A percentile compares a stretch with the other conserved stretches of the same genome.
These are phyloP conservation scores for Talaromyces nanjingensis DNA, from an alignment of 495 filamentous ascomycete species.

Conservation along the genomic window DNA sequence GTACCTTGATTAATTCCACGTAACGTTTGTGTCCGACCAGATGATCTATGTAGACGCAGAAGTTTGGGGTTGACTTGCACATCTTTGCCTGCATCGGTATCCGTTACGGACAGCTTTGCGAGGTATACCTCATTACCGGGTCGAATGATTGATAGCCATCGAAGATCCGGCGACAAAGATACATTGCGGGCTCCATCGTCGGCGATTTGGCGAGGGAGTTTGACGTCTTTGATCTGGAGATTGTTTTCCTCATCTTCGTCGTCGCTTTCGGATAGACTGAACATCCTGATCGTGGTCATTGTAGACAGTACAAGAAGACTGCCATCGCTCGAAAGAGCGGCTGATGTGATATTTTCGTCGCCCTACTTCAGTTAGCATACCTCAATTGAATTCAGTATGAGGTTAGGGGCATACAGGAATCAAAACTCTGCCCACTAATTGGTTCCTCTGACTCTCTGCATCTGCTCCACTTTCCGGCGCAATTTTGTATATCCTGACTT, in stretches of 20 bases:
- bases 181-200: slow-evolving; percentile 59
- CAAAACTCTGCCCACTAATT: slow-evolving; percentile 63
- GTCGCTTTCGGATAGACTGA: slow-evolving; percentile 43
- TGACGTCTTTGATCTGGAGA: slow-evolving; percentile 64
- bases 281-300: slow-evolving; percentile 68
- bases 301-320: slow-evolving; percentile 73
- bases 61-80: slow-evolving; percentile 39
- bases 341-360: slow-evolving; percentile 83
- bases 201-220: slow-evolving; percentile 40
- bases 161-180: slow-evolving; percentile 42
- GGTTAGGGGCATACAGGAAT: slow-evolving; percentile 39
- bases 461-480: slow-evolving; percentile 30
- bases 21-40: not conserved
- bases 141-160: slow-evolving; percentile 50
- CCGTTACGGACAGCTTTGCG: slow-evolving; percentile 33
- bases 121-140: slow-evolving; percentile 42
- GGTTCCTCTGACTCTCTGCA: slow-evolving; percentile 38
- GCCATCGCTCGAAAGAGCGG: slow-evolving; percentile 64
- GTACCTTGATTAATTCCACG: slow-evolving; percentile 45
- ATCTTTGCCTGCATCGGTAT: slow-evolving; percentile 24
- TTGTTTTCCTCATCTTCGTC: slow-evolving; percentile 38
- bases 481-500: slow-evolving; percentile 78
- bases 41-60: not conserved
- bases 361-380: slow-evolving; percentile 35
- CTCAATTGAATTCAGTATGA: not conserved